These are phyloP conservation scores for Leptographium flavum DNA, from an alignment of 2,329 filamentous ascomycete species.

Conservation along the genomic window DNA sequence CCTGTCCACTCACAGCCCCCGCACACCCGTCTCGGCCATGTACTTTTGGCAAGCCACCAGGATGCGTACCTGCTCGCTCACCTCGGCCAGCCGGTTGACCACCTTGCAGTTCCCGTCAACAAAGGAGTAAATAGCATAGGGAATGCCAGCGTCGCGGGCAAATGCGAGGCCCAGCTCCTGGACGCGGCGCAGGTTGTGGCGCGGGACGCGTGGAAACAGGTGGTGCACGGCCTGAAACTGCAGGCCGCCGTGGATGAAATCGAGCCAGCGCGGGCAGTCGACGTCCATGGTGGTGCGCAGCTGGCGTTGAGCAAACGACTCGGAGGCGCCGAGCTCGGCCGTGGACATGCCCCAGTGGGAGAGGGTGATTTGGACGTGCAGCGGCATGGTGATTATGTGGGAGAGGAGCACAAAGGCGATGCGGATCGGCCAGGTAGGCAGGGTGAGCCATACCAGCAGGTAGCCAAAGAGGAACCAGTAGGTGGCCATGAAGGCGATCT, in stretches of 20 bases:
- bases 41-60: slow-evolving; percentile 41
- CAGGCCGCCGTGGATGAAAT: slow-evolving; percentile 57
- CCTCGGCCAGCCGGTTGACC: slow-evolving; percentile 34
- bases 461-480: slow-evolving; percentile 60
- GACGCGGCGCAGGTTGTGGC: slow-evolving; percentile 50
- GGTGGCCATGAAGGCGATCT: slow-evolving; percentile 46
- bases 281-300: slow-evolving; percentile 62
- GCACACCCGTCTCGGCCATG: slow-evolving; percentile 33
- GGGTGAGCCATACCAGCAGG: slow-evolving; percentile 41
- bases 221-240: slow-evolving; percentile 64
- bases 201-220: slow-evolving; percentile 51
- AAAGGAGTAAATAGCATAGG: slow-evolving; percentile 48
- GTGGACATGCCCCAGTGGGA: slow-evolving; percentile 62
- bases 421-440: slow-evolving; percentile 43
- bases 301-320: slow-evolving; percentile 57
- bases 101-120: slow-evolving; percentile 46
- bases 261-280: slow-evolving; percentile 56
- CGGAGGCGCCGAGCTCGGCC: slow-evolving; percentile 45
- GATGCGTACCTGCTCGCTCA: slow-evolving; percentile 45
- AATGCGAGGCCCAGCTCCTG: slow-evolving; percentile 49
- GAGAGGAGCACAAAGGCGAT: slow-evolving; percentile 48
- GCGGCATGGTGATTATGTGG: slow-evolving; percentile 51
- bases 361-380: slow-evolving; percentile 59
- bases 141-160: slow-evolving; percentile 47
- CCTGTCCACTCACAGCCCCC: slow-evolving; percentile 21